These are phyloP conservation scores for Digitaria exilis DNA, from an alignment of 202 grass and related monocot species.

Conservation along the genomic window DNA sequence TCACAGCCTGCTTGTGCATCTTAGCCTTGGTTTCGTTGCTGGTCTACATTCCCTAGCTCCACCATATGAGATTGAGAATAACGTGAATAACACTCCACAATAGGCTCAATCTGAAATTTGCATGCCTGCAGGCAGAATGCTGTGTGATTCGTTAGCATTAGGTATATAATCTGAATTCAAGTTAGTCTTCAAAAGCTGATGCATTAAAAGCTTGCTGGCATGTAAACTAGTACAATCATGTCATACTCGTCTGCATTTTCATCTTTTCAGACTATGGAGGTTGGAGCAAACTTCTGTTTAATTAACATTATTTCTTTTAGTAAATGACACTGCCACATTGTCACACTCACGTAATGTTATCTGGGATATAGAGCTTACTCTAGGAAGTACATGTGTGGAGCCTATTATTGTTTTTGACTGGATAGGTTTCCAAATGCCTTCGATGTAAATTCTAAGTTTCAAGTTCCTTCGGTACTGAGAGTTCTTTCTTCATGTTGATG, in stretches of 20 bases:
- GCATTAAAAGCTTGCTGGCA: neutral
- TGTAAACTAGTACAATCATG: neutral
- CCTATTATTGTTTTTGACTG: neutral
- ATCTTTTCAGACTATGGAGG: neutral
- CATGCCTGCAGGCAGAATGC: neutral
- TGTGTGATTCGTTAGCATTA: neutral
- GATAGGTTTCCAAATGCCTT: constrained; percentile 10
- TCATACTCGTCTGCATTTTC: neutral
- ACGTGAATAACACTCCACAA: too few relatives aligned
- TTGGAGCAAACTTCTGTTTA: neutral
- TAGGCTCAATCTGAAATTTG: neutral
- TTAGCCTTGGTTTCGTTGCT: neutral
- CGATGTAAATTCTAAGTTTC: neutral
- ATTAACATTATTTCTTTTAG: neutral
- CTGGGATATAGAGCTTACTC: neutral
- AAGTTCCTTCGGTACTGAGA: too few relatives aligned
- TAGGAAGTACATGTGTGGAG: neutral
- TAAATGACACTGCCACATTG: neutral
- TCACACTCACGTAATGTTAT: neutral
- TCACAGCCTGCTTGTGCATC: neutral
- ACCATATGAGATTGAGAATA: neutral
- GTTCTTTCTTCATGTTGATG: neutral
- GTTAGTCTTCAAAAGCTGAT: neutral
- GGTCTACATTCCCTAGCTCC: neutral
- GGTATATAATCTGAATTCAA: neutral